Evolutionary conservation across 768 basidiomycete species (phyloP), one percentile per base, ranked within the genome.

Genomic region (Termitomyces sp.): DNA sequence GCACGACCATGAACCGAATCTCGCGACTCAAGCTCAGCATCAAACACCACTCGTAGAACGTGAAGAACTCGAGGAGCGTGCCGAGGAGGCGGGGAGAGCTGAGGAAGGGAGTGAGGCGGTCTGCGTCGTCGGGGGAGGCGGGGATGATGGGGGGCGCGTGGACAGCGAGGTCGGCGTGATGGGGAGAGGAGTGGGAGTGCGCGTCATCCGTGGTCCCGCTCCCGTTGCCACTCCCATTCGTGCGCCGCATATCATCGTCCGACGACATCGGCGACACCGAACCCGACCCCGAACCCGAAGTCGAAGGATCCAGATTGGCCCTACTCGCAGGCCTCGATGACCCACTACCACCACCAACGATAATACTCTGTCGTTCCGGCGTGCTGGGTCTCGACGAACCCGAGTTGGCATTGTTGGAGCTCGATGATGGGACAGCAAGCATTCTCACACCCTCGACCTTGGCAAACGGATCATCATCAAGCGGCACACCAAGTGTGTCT

Each of bases 11-110:
- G 24, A 69, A 67, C 40, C 81, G 75, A 10, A 86, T 74, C 42
- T 73, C 73, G 65, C 82, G 80, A 64, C 79, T 83, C 12, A 84
- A 68, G 17, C 77, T 73, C 46, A 80, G 81, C 15, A 92, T 69
- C 11, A 75, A 66, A 56, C 83, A 79, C 83, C 87, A 90, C 42
- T 92, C 87, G 54, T 75, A 79, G 62, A 88, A 93, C n/a, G 82
- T 72, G 51, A 92, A 63, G 63, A 80, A 85, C 4, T 67, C 63
- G n/a, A 93, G 70, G 24, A 93, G 65, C 6, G 66, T 60, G 0
- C 72, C 66, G 7, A 93, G 73, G 14, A 92, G 67, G 34, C 70
- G 70, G 0, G 79, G 73, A 45, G 82, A 68, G 7, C 76, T 62
- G 37, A 93, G 65, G 66, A 88, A 87, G 5, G 68, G 60, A n/a